phyloP scores from a whole-genome alignment of 2,329 filamentous ascomycete genomes.

The Trichoderma sp. region DNA sequence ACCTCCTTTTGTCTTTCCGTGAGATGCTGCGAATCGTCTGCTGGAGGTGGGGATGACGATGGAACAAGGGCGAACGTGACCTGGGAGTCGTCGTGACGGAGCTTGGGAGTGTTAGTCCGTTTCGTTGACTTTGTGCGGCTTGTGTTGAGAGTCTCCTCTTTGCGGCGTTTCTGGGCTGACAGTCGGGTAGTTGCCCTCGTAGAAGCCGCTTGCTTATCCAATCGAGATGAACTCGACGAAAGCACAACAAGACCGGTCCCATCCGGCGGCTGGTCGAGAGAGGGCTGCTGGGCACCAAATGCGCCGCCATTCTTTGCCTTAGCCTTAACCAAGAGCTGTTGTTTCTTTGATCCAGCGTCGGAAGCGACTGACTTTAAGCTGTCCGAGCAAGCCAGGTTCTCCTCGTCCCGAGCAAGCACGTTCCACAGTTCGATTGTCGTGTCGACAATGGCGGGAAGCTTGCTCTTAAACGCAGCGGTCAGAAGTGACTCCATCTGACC shows the following conservation, averaged over 20 bases:
- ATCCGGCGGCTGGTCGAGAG: conserved; percentile 55
- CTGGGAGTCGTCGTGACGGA: conserved; percentile 81
- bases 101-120: conserved; percentile 50
- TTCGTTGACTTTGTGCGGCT: conserved; percentile 35
- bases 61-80: conserved; percentile 73
- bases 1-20: conserved; percentile 82
- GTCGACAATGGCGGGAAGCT: conserved; percentile 57
- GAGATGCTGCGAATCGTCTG: conserved; percentile 68
- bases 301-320: conserved; percentile 42
- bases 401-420: conserved; percentile 62
- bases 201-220: conserved; percentile 29
- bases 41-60: conserved; percentile 55
- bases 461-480: conserved; percentile 60
- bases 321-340: conserved; percentile 52
- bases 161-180: conserved; percentile 37
- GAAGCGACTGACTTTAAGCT: conserved; percentile 64
- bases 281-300: conserved; percentile 44
- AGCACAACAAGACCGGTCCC: conserved; percentile 44
- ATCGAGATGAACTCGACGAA: conserved; percentile 39
- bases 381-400: conserved; percentile 64
- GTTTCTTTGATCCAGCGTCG: conserved; percentile 58
- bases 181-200: conserved; percentile 32
- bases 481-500: conserved; percentile 57
- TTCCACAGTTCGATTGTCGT: conserved; percentile 66
- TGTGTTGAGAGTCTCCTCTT: conserved; percentile 37